These are phyloP conservation scores for Fusarium napiforme DNA, from an alignment of 2,329 filamentous ascomycete species.

Conservation along the genomic window DNA sequence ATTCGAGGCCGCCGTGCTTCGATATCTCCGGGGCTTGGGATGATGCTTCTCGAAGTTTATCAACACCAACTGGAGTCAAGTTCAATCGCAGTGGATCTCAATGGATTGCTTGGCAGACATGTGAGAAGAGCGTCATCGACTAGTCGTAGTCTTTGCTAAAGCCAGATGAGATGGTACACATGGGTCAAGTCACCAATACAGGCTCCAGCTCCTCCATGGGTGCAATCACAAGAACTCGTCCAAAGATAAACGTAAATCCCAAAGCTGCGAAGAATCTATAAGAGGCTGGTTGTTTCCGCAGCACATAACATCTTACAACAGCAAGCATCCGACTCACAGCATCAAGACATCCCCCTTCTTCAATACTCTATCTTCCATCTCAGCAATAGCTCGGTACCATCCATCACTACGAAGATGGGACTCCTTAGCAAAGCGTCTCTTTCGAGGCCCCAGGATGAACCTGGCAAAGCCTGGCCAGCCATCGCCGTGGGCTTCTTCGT, in stretches of 20 bases:
- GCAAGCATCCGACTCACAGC: no score
- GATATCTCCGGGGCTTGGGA: not conserved
- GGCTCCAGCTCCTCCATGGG: not conserved
- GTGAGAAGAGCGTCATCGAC: not conserved
- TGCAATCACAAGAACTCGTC: no score
- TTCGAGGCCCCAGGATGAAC: conserved; percentile 47
- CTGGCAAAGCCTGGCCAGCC: conserved; percentile 70
- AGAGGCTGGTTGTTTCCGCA: not conserved
- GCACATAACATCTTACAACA: not conserved
- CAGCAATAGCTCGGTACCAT: not conserved
- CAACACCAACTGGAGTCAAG: not conserved
- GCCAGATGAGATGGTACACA: not conserved
- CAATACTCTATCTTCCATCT: not conserved
- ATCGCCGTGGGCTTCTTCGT: conserved; percentile 68
- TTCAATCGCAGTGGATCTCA: not conserved
- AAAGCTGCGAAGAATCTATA: not conserved
- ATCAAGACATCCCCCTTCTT: not conserved
- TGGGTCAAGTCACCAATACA: not conserved
- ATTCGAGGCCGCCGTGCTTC: not conserved
- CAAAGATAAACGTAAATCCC: no score
- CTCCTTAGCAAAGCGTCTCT: not conserved
- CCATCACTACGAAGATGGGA: not conserved
- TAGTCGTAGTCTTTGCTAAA: accelerated
- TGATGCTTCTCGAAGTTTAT: not conserved
- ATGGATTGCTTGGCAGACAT: not conserved